These are phyloP conservation scores for Xerocomus amazonicus DNA, from an alignment of 1,284 basidiomycete species.

Conservation along the genomic window DNA sequence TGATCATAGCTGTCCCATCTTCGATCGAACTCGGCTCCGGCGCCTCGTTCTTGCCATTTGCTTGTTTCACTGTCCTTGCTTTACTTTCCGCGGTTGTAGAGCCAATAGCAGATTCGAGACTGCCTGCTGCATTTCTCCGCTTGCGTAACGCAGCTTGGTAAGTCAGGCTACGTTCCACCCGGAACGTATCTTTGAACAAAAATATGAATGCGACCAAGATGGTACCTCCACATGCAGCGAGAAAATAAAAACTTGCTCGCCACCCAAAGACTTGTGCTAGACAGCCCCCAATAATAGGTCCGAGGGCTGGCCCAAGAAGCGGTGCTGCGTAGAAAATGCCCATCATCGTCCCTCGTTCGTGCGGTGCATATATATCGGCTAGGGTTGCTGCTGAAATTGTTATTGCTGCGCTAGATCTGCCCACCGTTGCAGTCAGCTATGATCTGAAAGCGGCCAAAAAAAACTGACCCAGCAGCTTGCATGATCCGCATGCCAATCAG, in stretches of 20 bases:
- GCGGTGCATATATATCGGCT: slow-evolving; percentile 77
- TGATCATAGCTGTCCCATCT: slow-evolving; percentile 7
- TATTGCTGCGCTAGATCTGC: slow-evolving; percentile 72
- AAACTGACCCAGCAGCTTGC: slow-evolving; percentile 59
- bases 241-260: slow-evolving; percentile 81
- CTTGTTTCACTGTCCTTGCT: slow-evolving; percentile 4
- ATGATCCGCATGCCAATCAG: slow-evolving; percentile 73
- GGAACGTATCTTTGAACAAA: slow-evolving; percentile 80
- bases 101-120: slow-evolving; percentile 13
- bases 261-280: slow-evolving; percentile 69
- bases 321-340: slow-evolving; percentile 72
- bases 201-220: slow-evolving; percentile 59
- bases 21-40: slow-evolving; percentile 14
- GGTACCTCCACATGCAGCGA: slow-evolving; percentile 58
- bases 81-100: slow-evolving; percentile 6
- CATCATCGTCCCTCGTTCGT: slow-evolving; percentile 78
- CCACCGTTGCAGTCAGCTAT: slow-evolving; percentile 1
- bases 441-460: not conserved
- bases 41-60: slow-evolving; percentile 5
- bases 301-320: slow-evolving; percentile 60
- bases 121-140: slow-evolving; percentile 12
- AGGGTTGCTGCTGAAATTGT: slow-evolving; percentile 79
- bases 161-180: slow-evolving; percentile 71
- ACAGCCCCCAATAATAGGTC: slow-evolving; percentile 68
- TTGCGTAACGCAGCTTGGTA: slow-evolving; percentile 62